Base-by-base conservation (phyloP, 176 grass and related monocot species). In the Miscanthus lutarioriparius region DNA sequence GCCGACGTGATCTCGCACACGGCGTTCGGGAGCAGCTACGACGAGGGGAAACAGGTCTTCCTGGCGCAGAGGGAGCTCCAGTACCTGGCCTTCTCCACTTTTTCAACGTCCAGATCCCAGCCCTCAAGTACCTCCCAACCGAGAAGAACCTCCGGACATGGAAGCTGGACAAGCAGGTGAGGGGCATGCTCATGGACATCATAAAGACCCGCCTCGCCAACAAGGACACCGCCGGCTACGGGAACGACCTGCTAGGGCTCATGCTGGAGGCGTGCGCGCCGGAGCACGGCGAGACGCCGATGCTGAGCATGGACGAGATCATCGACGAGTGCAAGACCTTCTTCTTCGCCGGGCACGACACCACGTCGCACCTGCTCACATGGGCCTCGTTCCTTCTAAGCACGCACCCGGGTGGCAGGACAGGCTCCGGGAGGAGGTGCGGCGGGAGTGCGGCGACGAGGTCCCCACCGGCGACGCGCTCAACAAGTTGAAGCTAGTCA, bases 1-100 rank as follows among this genome's bases (percentile, higher is more conserved):
- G 89, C 89, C 7, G 86, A 94, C 9, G 81, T 91, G 7, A 94
- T 94, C 72, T 89, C 87, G 9, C 88, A 49, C 40, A 90, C 88
- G 7, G 85, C 85, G 3, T 93, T 93, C 16, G 91, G 88, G 19
- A 93, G 87, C 64, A 92, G 90, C 75, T 92, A 80, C 69, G 10
- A 0, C 0, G 75, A 92, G 27, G 90, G 90, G 2, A 89, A 81
- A 10, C 70, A 61, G 6, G 90, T 92, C 5, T 92, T 92, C n/a
- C 62, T 76, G 1, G 86, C 79, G 10, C 86, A 92, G 66, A 70
- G 64, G 66, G 79, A 88, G 74, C 83, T 92, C 25, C 83, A 76
- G 23, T 75, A 74, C 41, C 63, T 89, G 28, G 83, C 84, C 4
- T 53, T 77, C 20, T 73, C 84, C 8, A 86, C 83, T 4, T 0